phyloP scores from a whole-genome alignment of 257 asterid genomes.

The Solanum chiquidenum region DNA sequence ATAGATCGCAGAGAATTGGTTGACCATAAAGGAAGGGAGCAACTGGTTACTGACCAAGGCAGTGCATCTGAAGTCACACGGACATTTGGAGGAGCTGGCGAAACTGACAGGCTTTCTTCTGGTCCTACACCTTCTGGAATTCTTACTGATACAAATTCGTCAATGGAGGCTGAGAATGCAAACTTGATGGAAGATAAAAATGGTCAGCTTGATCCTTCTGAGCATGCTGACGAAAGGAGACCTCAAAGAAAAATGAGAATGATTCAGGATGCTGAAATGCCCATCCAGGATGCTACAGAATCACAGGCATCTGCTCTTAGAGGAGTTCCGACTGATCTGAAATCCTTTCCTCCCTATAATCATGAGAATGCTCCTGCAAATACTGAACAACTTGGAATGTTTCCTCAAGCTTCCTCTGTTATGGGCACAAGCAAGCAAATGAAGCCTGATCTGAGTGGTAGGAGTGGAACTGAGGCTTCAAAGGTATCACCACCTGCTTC shows the following conservation, averaged over 20 bases:
- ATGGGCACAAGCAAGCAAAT: conserved; percentile 34
- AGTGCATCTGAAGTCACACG: conserved; percentile 36
- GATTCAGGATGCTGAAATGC: conserved; percentile 33
- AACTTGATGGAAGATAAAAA: conserved; percentile 44
- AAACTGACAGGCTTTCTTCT: conserved; percentile 15
- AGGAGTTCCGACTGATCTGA: conserved; percentile 36
- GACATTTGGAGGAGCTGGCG: conserved; percentile 46
- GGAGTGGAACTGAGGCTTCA: conserved; percentile 41
- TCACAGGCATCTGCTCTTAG: conserved; percentile 41
- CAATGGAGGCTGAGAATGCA: conserved; percentile 43
- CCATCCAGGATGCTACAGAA: conserved; percentile 41
- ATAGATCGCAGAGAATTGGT: conserved; percentile 70
- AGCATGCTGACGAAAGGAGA: conserved; percentile 51
- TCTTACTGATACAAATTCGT: conserved; percentile 22
- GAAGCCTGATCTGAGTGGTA: conserved; percentile 33
- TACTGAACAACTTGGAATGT: conserved; percentile 23
- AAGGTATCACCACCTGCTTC: conserved; percentile 30
- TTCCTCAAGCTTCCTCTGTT: conserved; percentile 31
- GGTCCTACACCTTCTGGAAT: conserved; percentile 10
- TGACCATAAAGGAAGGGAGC: conserved; percentile 79
- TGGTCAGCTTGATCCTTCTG: conserved; percentile 28
- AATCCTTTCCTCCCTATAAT: conserved; percentile 17
- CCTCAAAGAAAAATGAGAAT: conserved; percentile 27
- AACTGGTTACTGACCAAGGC: conserved; percentile 40
- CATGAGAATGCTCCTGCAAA: conserved; percentile 43